These are phyloP conservation scores for Rhododendron ferrugineum DNA, from an alignment of 148 eudicot genomes.

Conservation along the genomic window DNA sequence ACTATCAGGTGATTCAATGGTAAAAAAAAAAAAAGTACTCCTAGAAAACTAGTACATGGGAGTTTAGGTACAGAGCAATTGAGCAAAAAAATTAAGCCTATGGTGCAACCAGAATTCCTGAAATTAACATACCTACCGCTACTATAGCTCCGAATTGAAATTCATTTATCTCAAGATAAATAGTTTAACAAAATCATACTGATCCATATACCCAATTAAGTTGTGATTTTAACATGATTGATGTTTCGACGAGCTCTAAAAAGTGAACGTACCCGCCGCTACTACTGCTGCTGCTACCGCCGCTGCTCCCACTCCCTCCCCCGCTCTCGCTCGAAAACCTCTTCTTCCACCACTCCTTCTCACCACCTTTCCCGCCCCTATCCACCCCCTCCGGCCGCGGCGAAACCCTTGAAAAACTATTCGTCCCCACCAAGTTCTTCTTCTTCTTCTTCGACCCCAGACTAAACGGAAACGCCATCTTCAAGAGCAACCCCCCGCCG, in stretches of 20 bases:
- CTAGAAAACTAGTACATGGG: not conserved
- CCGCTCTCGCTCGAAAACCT: conserved; percentile 45
- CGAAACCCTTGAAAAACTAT: conserved; percentile 35
- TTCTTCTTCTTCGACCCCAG: conserved; percentile 31
- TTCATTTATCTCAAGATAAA: not conserved
- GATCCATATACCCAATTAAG: not conserved
- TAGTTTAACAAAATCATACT: not conserved
- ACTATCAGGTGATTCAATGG: not conserved
- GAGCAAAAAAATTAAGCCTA: too few species aligned
- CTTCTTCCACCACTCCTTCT: conserved; percentile 72
- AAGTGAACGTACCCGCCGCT: conserved; percentile 23
- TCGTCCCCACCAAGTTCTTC: conserved; percentile 18
- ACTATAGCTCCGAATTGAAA: not conserved
- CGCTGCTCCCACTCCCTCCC: conserved; percentile 20
- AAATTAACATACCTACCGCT: not conserved
- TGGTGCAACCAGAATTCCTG: too few species aligned
- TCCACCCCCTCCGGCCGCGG: conserved; percentile 24
- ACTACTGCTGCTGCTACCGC: conserved; percentile 21
- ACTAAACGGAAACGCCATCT: conserved; percentile 54
- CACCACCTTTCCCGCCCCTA: conserved; percentile 22
- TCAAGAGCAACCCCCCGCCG: conserved; percentile 46
- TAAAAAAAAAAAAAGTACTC: too few species aligned
- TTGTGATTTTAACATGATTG: not conserved
- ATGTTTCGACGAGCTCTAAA: not conserved
- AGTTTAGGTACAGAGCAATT: too few species aligned